Conservation (phyloP, 2,329 filamentous ascomycete genomes). For the Beauveria caledonica region DNA sequence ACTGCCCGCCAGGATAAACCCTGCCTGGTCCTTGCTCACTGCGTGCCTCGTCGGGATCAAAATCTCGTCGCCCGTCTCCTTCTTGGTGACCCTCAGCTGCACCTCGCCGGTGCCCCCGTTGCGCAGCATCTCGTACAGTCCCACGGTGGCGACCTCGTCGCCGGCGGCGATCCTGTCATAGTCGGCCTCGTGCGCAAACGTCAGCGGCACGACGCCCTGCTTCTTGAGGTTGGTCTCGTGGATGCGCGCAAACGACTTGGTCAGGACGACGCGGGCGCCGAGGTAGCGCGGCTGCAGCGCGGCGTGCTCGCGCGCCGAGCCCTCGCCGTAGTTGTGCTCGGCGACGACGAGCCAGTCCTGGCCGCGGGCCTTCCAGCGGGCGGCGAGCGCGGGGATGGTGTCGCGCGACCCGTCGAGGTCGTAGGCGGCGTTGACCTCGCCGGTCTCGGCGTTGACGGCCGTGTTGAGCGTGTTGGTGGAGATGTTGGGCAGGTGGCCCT, state of each 20-base stretch:
- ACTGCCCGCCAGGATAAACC: conserved; percentile 87
- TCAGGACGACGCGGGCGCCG: conserved; percentile 72
- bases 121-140: conserved; percentile 72
- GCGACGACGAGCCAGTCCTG: conserved; percentile 89
- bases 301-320: conserved; percentile 81
- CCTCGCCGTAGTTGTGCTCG: conserved; percentile 96
- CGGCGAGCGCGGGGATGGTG: conserved; percentile 81
- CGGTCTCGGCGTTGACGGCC: conserved; percentile 83
- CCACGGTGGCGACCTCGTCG: conserved; percentile 75
- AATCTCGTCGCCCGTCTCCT: conserved; percentile 52
- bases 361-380: conserved; percentile 68
- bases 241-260: conserved; percentile 84
- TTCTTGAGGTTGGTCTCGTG: conserved; percentile 97
- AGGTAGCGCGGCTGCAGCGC: conserved; percentile 87
- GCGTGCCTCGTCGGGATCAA: conserved; percentile 76
- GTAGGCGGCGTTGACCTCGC: conserved; percentile 86
- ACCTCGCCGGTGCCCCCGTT: conserved; percentile 74
- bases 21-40: conserved; percentile 81
- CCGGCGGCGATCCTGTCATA: conserved; percentile 78
- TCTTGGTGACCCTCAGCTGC: conserved; percentile 54
- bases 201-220: conserved; percentile 91
- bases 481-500: conserved; percentile 97
- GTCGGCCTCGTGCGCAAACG: conserved; percentile 79
- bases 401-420: conserved; percentile 68
- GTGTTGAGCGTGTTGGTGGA: conserved; percentile 95